Evolutionary conservation across 306 rosid genomes (phyloP).

Genomic region (Cyamopsis tetragonoloba): DNA sequence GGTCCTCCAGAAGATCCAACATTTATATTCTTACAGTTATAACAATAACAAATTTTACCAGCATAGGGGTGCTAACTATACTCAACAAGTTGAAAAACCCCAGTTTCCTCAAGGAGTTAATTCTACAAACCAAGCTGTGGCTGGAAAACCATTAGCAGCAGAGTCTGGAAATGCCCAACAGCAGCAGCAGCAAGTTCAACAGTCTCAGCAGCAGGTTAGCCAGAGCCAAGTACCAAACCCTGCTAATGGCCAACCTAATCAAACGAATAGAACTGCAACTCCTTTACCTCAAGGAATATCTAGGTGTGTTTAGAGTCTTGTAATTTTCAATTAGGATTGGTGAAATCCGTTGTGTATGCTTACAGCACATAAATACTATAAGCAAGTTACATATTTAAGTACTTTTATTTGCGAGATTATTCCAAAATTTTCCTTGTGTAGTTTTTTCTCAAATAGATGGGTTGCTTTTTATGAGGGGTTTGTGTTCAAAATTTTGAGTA

Average conservation of each 20-base stretch:
- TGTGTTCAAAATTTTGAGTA: neutral
- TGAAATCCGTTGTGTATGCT: slow-evolving; percentile 38
- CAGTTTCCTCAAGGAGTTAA: slow-evolving; percentile 63
- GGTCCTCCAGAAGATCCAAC: slow-evolving; percentile 97
- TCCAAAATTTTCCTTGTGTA: slow-evolving; percentile 32
- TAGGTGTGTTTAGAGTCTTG: slow-evolving; percentile 95
- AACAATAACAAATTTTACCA: slow-evolving; percentile 65
- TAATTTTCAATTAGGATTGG: slow-evolving; percentile 54
- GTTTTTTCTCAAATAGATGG: slow-evolving; percentile 24
- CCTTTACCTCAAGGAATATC: slow-evolving; percentile 97
- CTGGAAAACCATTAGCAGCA: slow-evolving; percentile 58
- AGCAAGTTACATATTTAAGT: slow-evolving; percentile 25
- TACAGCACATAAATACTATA: slow-evolving; percentile 31
- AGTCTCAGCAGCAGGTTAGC: slow-evolving; percentile 61
- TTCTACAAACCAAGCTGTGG: slow-evolving; percentile 50
- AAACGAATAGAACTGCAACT: slow-evolving; percentile 55
- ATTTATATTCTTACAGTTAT: slow-evolving; percentile 74
- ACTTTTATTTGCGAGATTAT: slow-evolving; percentile 20
- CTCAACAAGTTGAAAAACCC: slow-evolving; percentile 73
- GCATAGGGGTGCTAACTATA: slow-evolving; percentile 59
- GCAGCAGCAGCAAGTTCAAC: slow-evolving; percentile 79
- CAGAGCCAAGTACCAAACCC: slow-evolving; percentile 57
- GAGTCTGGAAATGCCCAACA: slow-evolving; percentile 83
- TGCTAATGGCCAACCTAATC: slow-evolving; percentile 75
- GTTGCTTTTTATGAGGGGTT: slow-evolving; percentile 10